Conservation (phyloP, 2,329 filamentous ascomycete genomes). For the Diaporthe ilicicola region DNA sequence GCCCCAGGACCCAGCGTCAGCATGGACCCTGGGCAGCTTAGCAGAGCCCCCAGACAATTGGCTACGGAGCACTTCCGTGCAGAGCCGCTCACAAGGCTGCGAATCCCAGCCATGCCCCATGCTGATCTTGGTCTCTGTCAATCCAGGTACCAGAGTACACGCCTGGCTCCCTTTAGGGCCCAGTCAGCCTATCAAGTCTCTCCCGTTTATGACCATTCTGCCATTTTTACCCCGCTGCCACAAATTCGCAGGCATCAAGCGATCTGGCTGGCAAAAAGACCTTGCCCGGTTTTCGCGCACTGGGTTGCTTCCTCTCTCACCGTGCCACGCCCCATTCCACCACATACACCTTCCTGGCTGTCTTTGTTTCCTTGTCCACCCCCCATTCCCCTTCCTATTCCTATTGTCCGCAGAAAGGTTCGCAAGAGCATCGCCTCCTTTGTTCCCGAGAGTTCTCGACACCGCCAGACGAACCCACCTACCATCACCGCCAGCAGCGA, state of each 20-base stretch:
- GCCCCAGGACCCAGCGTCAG: neutral
- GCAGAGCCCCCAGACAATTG: neutral
- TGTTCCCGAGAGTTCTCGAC: neutral
- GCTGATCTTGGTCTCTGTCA: conserved; percentile 5
- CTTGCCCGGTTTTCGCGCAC: conserved; percentile 24
- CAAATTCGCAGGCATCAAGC: conserved; percentile 26
- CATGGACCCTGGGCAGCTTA: neutral
- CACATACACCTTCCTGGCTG: conserved; percentile 8
- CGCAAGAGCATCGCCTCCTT: neutral
- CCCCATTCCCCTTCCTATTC: conserved; percentile 6
- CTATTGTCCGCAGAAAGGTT: conserved; percentile 6
- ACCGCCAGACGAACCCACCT: neutral
- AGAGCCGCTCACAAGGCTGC: conserved; percentile 10
- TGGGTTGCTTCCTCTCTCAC: conserved; percentile 14
- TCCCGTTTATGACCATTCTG: conserved; percentile 27
- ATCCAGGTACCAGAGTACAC: conserved; percentile 18
- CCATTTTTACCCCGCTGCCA: conserved; percentile 30
- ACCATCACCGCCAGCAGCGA: neutral
- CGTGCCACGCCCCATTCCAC: conserved; percentile 5
- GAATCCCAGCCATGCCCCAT: neutral
- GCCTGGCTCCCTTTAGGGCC: neutral
- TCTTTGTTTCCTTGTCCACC: conserved; percentile 20
- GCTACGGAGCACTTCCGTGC: neutral
- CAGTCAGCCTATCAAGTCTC: conserved; percentile 29
- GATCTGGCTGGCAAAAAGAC: conserved; percentile 23